phyloP scores from a whole-genome alignment of 208 protist genomes.

The Trypanosoma grayi region DNA sequence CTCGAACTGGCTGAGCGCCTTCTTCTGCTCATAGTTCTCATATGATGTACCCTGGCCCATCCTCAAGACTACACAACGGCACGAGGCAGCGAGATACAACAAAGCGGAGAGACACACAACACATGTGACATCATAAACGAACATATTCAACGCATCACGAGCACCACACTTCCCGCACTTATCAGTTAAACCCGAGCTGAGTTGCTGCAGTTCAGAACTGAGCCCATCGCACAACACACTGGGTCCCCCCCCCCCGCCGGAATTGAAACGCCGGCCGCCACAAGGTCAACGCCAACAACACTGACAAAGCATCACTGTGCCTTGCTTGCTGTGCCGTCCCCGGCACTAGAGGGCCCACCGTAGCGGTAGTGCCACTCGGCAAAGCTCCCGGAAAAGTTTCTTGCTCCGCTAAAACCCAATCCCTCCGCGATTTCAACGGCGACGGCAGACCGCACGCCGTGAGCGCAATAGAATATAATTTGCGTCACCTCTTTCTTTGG shows the following conservation, averaged over 20 bases:
- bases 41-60: constrained; percentile 19
- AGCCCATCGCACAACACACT: too few species aligned
- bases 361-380: constrained; percentile 38
- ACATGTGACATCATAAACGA: background rate
- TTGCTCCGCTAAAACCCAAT: constrained; percentile 46
- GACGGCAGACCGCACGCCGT: constrained; percentile 61
- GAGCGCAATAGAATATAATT: constrained; percentile 75
- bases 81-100: background rate
- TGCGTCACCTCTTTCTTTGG: constrained; percentile 37
- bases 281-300: constrained; percentile 5
- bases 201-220: too few species aligned
- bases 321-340: background rate
- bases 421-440: constrained; percentile 64
- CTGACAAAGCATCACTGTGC: background rate
- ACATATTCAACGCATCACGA: too few species aligned
- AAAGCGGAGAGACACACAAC: background rate
- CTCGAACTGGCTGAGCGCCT: constrained; percentile 33
- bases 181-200: too few species aligned
- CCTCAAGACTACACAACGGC: too few species aligned
- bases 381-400: constrained; percentile 68
- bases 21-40: constrained; percentile 6
- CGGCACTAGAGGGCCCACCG: background rate
- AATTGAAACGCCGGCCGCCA: too few species aligned
- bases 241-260: too few species aligned
- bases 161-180: too few species aligned